Evolutionary conservation across 306 rosid species (phyloP), one percentile per base, ranked within the genome.

Genomic region (Trichosanthes cucumerina): DNA sequence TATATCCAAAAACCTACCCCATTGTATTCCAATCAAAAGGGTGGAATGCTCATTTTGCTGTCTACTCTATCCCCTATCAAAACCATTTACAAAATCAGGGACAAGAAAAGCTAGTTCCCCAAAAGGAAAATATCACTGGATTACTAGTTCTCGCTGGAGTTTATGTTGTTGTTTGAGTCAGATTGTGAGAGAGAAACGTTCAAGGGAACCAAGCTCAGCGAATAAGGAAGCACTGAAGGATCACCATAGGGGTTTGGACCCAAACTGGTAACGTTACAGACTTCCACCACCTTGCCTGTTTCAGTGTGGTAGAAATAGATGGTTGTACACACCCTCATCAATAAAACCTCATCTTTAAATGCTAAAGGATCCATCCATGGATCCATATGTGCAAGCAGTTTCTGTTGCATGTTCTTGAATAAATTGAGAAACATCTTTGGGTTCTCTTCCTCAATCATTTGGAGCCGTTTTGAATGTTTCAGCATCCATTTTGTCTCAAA

Each of bases 341-440:
- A 76, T 62, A 89, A 59, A 21, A 83, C 5, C 33, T 89, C 93
- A 33, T 87, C 93, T 65, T 82, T 82, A 78, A 87, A 89, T 6
- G 86, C 87, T 5, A 87, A 58, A 18, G 91, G 91, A 53, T 82
- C 84, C 86, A 91, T 86, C 90, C 87, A 86, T 10, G 88, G 86
- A 14, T 38, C 81, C 53, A 24, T n/a, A 60, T 39, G 81, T 11
- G 7, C 4, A 23, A 31, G n/a, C 77, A 26, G 5, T 38, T 62
- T n/a, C 66, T 76, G 66, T 21, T 23, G 43, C 23, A 87, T 89
- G 52, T 75, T 60, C 39, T 64, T 78, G 71, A 47, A 78, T 57
- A 91, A 79, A 78, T 86, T 84, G 38, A 38, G 36, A 39, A 82
- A 85, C 78, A 82, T 71, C 6, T 36, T 53, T 0, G 96, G 86